Conservation (phyloP, 352 stramenopile genomes). For the Peronospora destructor region DNA sequence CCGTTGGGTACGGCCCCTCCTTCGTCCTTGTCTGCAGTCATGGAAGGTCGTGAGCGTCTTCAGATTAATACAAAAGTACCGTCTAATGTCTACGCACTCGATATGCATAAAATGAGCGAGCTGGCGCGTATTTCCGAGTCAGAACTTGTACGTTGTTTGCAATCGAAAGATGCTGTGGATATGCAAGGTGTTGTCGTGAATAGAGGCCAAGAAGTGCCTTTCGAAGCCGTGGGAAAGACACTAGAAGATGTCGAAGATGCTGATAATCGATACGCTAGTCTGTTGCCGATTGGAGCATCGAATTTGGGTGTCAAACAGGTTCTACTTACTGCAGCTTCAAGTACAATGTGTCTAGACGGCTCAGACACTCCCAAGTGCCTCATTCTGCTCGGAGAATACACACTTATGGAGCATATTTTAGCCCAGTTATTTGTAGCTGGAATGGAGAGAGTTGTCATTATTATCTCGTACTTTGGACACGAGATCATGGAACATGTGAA, state of each 20-base stretch:
- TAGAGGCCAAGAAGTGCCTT: slow-evolving; percentile 66
- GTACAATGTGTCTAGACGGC: slow-evolving; percentile 69
- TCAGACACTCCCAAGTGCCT: slow-evolving; percentile 79
- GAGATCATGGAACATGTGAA: slow-evolving; percentile 81
- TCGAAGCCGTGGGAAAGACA: slow-evolving; percentile 64
- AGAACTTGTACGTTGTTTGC: slow-evolving; percentile 67
- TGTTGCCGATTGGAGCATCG: background rate
- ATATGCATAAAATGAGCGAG: slow-evolving; percentile 62
- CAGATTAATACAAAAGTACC: slow-evolving; percentile 73
- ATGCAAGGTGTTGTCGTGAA: slow-evolving; percentile 81
- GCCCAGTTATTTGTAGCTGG: slow-evolving; percentile 75
- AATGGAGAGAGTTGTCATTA: slow-evolving; percentile 79
- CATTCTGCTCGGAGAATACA: slow-evolving; percentile 66
- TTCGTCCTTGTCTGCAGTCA: slow-evolving; percentile 3
- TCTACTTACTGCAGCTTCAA: slow-evolving; percentile 70
- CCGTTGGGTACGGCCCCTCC: slow-evolving; percentile 3
- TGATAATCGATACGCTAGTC: background rate
- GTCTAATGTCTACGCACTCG: slow-evolving; percentile 66
- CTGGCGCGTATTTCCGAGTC: slow-evolving; percentile 53
- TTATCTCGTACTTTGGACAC: slow-evolving; percentile 74
- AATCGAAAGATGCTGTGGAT: slow-evolving; percentile 64
- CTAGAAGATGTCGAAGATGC: slow-evolving; percentile 21
- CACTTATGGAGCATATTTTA: slow-evolving; percentile 75
- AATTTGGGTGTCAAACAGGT: slow-evolving; percentile 51
- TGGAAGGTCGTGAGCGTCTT: slow-evolving; percentile 36